A percentile compares a stretch with the other conserved stretches of the same genome.
These are phyloP conservation scores for Begonia loranthoides DNA, from an alignment of 306 rosid genomes.

Conservation along the genomic window DNA sequence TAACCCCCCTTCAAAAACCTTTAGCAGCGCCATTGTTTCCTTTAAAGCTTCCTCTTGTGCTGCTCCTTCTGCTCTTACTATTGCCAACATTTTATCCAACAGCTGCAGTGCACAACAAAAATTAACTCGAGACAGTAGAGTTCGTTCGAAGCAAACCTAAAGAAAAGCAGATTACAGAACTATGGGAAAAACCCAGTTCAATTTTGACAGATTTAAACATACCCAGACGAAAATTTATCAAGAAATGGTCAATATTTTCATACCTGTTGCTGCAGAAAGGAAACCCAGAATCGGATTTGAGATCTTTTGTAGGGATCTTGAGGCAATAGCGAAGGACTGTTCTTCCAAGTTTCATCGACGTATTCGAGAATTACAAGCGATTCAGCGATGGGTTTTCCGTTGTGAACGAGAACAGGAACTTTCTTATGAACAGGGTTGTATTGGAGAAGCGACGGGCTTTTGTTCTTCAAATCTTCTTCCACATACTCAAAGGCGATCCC, in stretches of 20 bases:
- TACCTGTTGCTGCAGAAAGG: conserved; percentile 22
- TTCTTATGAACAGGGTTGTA: conserved; percentile 20
- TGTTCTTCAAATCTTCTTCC: conserved; percentile 19
- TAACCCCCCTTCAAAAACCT: conserved; percentile 15
- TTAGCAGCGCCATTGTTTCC: conserved; percentile 7
- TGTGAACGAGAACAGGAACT: conserved; percentile 22
- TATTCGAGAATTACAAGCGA: conserved; percentile 20
- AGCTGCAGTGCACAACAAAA: conserved; percentile 6
- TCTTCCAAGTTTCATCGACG: conserved; percentile 23
- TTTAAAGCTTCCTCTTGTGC: conserved; percentile 13
- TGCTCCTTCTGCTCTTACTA: conserved; percentile 9
- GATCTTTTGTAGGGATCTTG: conserved; percentile 14
- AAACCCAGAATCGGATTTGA: conserved; percentile 19
- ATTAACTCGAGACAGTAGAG: not conserved
- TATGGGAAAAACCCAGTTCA: not conserved
- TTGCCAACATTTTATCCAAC: not conserved
- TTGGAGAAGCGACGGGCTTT: conserved; percentile 10
- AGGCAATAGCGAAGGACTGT: conserved; percentile 11
- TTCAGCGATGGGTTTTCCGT: conserved; percentile 20
- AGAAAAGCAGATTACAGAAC: not conserved
- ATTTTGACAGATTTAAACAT: not conserved
- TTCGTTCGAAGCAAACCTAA: too few relatives aligned
- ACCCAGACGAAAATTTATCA: not conserved
- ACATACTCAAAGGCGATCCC: conserved; percentile 14
- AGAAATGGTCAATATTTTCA: not conserved